A percentile compares a stretch with the other conserved stretches of the same genome.
phyloP scores from a whole-genome alignment of 768 basidiomycete species.

The Hebeloma cylindrosporum region DNA sequence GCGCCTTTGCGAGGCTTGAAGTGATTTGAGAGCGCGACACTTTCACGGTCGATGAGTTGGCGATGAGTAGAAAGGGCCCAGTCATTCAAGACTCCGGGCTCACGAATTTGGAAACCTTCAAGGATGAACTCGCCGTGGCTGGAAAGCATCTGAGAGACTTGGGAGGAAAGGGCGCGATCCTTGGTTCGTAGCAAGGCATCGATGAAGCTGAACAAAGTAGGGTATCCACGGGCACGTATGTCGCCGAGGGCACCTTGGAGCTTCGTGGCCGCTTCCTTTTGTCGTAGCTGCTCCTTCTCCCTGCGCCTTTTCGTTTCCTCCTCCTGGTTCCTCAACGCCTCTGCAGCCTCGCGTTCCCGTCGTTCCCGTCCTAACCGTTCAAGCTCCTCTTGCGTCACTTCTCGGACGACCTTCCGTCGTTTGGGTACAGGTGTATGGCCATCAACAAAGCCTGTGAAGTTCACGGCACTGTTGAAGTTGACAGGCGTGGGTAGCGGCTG shows the following conservation, averaged over 20 bases:
- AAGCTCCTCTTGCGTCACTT: background rate
- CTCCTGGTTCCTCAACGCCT: background rate
- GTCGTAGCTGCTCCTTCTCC: background rate
- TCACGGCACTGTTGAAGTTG: background rate
- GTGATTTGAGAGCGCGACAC: background rate
- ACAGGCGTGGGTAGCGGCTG: background rate
- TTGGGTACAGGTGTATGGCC: conserved; percentile 4
- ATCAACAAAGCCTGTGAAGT: background rate
- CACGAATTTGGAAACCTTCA: background rate
- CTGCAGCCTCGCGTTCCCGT: no score
- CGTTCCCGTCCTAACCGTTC: no score
- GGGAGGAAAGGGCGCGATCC: conserved; percentile 9
- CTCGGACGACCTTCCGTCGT: background rate
- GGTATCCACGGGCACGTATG: conserved; percentile 1
- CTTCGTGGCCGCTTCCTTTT: no score
- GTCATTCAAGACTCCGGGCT: conserved; percentile 7
- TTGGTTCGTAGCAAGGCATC: conserved; percentile 3
- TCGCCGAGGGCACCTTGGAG: background rate
- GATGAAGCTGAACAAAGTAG: conserved; percentile 6
- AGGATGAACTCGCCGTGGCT: conserved; percentile 6
- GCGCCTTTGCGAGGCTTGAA: background rate
- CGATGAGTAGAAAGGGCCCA: conserved; percentile 7
- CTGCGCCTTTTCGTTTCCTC: background rate
- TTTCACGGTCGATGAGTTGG: conserved; percentile 1
- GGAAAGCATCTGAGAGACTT: conserved; percentile 7